phyloP scores from a whole-genome alignment of 495 filamentous ascomycete species.

The Podospora appendiculata region DNA sequence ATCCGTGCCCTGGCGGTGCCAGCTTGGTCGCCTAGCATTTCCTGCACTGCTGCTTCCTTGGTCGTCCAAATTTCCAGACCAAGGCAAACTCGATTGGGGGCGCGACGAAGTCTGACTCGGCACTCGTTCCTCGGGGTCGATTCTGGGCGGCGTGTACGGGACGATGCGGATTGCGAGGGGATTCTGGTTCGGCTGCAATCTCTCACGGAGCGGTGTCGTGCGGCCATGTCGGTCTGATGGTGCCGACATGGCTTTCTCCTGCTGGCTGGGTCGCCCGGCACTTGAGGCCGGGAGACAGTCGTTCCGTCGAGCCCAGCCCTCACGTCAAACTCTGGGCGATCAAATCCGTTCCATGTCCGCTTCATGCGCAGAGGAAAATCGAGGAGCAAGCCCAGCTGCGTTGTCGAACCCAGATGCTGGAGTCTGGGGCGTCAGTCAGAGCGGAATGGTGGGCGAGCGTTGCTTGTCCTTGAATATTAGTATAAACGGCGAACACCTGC shows the following conservation, averaged over 20 bases:
- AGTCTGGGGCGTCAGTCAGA: neutral
- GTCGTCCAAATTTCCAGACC: constrained; percentile 18
- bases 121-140: constrained; percentile 23
- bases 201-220: constrained; percentile 45
- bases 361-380: constrained; percentile 17
- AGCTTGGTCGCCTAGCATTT: constrained; percentile 7
- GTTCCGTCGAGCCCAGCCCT: constrained; percentile 17
- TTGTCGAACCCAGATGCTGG: constrained; percentile 1
- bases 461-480: constrained; percentile 3
- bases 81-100: constrained; percentile 7
- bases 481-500: constrained; percentile 2
- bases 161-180: constrained; percentile 43
- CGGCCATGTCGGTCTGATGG: constrained; percentile 25
- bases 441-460: neutral
- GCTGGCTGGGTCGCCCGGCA: constrained; percentile 17
- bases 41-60: constrained; percentile 6
- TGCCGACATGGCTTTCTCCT: constrained; percentile 27
- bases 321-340: constrained; percentile 18
- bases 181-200: constrained; percentile 49
- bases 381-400: constrained; percentile 1
- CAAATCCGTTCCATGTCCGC: constrained; percentile 23
- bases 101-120: constrained; percentile 25
- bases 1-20: constrained; percentile 5
- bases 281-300: constrained; percentile 18
- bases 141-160: constrained; percentile 42